phyloP scores from a whole-genome alignment of 805 yeast species.

The Kuraishia ogatae region DNA sequence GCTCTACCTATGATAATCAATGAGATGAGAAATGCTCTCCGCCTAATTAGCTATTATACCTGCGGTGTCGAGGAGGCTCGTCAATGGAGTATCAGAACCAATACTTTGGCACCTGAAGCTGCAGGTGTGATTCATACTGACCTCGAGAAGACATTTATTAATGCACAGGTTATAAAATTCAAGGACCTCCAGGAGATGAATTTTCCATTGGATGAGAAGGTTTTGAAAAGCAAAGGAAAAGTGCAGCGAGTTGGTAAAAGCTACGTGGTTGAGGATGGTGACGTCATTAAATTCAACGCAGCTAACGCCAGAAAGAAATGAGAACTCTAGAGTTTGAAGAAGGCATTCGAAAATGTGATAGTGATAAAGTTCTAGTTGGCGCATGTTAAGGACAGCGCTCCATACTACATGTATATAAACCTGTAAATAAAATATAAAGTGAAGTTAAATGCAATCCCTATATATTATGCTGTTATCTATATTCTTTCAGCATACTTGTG shows the following conservation, averaged over 20 bases:
- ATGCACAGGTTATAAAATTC: conserved; percentile 88
- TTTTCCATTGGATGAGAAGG: conserved; percentile 62
- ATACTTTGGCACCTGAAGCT: conserved; percentile 77
- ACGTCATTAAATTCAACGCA: conserved; percentile 83
- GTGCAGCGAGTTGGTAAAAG: conserved; percentile 88
- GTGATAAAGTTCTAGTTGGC: no score
- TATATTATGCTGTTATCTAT: no score
- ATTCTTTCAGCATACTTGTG: no score
- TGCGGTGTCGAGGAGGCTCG: conserved; percentile 95
- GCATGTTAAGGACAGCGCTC: no score
- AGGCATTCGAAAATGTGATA: no score
- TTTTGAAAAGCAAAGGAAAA: conserved; percentile 84
- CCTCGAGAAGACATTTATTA: conserved; percentile 87
- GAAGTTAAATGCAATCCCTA: no score
- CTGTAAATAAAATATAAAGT: neutral
- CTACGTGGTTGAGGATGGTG: conserved; percentile 93
- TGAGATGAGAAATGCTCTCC: conserved; percentile 79
- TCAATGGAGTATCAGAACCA: conserved; percentile 93
- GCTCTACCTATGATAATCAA: conserved; percentile 82
- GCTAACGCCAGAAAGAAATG: conserved; percentile 37
- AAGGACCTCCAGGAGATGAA: conserved; percentile 60
- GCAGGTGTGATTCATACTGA: conserved; percentile 92
- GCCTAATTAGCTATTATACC: conserved; percentile 90
- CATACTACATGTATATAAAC: neutral
- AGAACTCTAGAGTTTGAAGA: neutral